phyloP scores from a whole-genome alignment of 441 rosid genomes.

The Eruca vesicaria region DNA sequence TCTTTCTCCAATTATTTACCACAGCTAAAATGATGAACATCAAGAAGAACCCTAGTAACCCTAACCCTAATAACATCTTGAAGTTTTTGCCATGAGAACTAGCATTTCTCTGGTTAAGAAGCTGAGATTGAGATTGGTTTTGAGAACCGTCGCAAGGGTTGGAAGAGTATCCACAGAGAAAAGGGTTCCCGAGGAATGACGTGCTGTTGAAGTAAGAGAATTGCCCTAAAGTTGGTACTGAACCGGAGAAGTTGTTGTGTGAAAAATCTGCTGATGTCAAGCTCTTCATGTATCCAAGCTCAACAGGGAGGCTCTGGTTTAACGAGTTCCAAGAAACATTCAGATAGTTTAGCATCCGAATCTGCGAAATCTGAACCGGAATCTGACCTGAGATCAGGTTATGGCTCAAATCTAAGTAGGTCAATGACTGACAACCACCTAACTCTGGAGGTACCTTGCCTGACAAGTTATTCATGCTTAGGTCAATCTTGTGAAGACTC shows the following conservation, averaged over 20 bases:
- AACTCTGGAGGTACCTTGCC: slow-evolving; percentile 63
- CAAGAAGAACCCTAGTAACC: slow-evolving; percentile 60
- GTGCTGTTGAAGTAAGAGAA: slow-evolving; percentile 75
- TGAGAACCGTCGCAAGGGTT: slow-evolving; percentile 52
- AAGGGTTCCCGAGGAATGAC: slow-evolving; percentile 74
- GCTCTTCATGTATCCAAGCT: slow-evolving; percentile 69
- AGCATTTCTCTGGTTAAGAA: slow-evolving; percentile 32
- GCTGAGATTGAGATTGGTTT: slow-evolving; percentile 37
- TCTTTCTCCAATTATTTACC: slow-evolving; percentile 49
- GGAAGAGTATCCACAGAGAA: slow-evolving; percentile 59
- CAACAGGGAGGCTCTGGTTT: slow-evolving; percentile 56
- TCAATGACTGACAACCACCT: slow-evolving; percentile 56
- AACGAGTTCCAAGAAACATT: slow-evolving; percentile 77
- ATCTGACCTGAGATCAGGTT: slow-evolving; percentile 75
- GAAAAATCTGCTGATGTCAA: slow-evolving; percentile 83
- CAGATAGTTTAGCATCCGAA: slow-evolving; percentile 64
- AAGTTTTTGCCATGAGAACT: slow-evolving; percentile 42
- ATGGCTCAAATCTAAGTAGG: slow-evolving; percentile 78
- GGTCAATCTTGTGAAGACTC: slow-evolving; percentile 55
- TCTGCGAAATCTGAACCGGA: slow-evolving; percentile 58
- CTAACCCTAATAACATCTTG: slow-evolving; percentile 68
- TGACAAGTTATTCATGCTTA: slow-evolving; percentile 69
- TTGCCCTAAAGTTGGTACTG: slow-evolving; percentile 74
- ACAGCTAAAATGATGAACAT: slow-evolving; percentile 57
- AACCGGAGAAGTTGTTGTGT: slow-evolving; percentile 75